phyloP scores from a whole-genome alignment of 1,284 basidiomycete genomes.

The Stygiomarasmius scandens region DNA sequence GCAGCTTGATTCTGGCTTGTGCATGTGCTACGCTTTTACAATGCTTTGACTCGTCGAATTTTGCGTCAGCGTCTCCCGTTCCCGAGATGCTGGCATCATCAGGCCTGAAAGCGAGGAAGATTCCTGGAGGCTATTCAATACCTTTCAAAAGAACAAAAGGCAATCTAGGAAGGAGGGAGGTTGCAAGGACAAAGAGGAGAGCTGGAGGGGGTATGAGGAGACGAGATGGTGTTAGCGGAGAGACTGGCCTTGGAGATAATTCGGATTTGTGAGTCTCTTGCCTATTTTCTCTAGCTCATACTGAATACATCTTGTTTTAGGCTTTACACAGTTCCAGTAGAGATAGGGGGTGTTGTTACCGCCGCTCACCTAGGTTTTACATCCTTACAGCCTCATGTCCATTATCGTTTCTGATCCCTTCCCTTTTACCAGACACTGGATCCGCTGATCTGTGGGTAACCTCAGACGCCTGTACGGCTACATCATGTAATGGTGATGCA shows the following conservation, averaged over 20 bases:
- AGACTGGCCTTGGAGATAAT: slow-evolving; percentile 18
- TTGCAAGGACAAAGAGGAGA: neutral
- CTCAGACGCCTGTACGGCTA: slow-evolving; percentile 31
- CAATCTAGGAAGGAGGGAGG: neutral
- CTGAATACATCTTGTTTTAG: slow-evolving; percentile 19
- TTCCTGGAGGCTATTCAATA: neutral
- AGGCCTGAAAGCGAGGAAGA: neutral
- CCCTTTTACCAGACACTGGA: slow-evolving; percentile 31
- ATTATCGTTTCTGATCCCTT: slow-evolving; percentile 10
- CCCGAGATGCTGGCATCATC: neutral
- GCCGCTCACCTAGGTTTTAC: slow-evolving; percentile 40
- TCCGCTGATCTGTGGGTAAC: slow-evolving; percentile 43
- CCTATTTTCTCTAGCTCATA: neutral
- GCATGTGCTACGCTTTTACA: neutral
- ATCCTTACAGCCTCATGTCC: neutral
- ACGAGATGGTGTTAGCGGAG: slow-evolving; percentile 14
- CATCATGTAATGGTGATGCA: slow-evolving; percentile 24
- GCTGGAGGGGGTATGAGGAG: neutral
- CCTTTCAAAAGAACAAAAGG: neutral
- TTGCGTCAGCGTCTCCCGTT: neutral
- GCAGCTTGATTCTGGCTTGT: neutral
- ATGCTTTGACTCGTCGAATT: neutral
- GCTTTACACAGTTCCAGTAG: slow-evolving; percentile 38
- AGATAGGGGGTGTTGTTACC: slow-evolving; percentile 32
- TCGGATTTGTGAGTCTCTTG: slow-evolving; percentile 14